Base-by-base conservation (phyloP, 768 basidiomycete species). In the Albatrellus ellisii region DNA sequence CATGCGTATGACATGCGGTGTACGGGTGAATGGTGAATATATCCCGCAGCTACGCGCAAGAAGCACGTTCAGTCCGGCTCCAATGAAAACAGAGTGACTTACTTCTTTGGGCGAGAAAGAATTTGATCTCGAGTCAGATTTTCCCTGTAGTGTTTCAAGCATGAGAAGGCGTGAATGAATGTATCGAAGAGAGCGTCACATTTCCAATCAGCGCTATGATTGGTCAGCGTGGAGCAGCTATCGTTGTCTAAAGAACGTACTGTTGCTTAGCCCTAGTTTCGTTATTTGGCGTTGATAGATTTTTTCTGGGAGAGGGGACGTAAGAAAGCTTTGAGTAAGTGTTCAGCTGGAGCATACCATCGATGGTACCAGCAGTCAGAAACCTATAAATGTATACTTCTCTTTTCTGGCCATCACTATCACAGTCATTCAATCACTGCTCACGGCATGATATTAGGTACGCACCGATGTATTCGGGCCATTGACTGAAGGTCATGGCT, bases 401-500 rank as follows among this genome's bases (percentile, higher is more conserved):
- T 7, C 77, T 71, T 54, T 88, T 92, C 62, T 99, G 94, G 0
- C 94, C 94, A 61, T 99, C 92, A 15, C 90, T 92, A 50, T 26
- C 26, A 41, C 7, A 47, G 17, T 21, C 25, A 18, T 11, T 31
- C 17, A 37, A 20, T 41, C 36, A 45, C 40, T 18, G 45, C 39
- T 15, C 44, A 27, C 32, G n/a, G 29, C 41, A 25, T 9, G 31
- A 36, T 11, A 24, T 8, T 22, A 28, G 35, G 26, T 26, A 45
- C 63, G 35, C 46, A 88, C 89, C 89, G 73, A 60, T 94, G 88
- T 56, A 92, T 94, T 37, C 94, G 76, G 39, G 91, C 94, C 94
- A 98, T 98, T 2, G 95, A 82, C 60, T 99, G 95, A 14, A 91
- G 59, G 62, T 99, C 95, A 52, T 85, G 85, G 52, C 84, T 88